Evolutionary conservation across 2,329 filamentous ascomycete genomes (phyloP).

Genomic region (Claviceps cyperi): DNA sequence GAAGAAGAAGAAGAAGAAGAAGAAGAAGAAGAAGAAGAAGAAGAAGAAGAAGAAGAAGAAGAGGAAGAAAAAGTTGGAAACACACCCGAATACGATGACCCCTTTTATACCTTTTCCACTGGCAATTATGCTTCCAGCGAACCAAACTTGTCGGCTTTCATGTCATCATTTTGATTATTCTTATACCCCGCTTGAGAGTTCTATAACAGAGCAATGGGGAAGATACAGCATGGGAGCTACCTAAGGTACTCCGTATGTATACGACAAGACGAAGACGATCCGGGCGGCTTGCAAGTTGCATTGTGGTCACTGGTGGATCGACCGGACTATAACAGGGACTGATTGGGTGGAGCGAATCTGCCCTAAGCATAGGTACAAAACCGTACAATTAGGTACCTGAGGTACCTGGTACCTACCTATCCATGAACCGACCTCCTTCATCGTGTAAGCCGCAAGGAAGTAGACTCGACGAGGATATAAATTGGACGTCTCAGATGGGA

Average conservation of each 20-base stretch:
- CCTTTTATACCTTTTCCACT: constrained; percentile 47
- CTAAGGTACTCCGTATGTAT: too few relatives aligned
- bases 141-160: constrained; percentile 27
- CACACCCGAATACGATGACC: constrained; percentile 30
- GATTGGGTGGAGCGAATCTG: background rate
- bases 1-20: constrained; percentile 35
- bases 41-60: constrained; percentile 33
- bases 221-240: constrained; percentile 6
- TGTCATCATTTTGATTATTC: constrained; percentile 26
- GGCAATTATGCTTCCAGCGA: constrained; percentile 20
- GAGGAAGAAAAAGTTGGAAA: constrained; percentile 23
- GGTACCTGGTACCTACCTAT: too few relatives aligned
- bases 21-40: too few relatives aligned
- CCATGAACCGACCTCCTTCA: background rate
- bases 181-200: constrained; percentile 27
- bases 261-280: background rate
- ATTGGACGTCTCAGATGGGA: background rate
- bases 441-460: background rate
- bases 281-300: constrained; percentile 10
- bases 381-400: too few relatives aligned
- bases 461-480: background rate
- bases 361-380: too few relatives aligned
- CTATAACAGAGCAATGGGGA: constrained; percentile 15
- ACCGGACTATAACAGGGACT: constrained; percentile 14
- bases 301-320: constrained; percentile 14